Conservation (phyloP, 2,329 filamentous ascomycete genomes). For the Sporothrix brasiliensis region DNA sequence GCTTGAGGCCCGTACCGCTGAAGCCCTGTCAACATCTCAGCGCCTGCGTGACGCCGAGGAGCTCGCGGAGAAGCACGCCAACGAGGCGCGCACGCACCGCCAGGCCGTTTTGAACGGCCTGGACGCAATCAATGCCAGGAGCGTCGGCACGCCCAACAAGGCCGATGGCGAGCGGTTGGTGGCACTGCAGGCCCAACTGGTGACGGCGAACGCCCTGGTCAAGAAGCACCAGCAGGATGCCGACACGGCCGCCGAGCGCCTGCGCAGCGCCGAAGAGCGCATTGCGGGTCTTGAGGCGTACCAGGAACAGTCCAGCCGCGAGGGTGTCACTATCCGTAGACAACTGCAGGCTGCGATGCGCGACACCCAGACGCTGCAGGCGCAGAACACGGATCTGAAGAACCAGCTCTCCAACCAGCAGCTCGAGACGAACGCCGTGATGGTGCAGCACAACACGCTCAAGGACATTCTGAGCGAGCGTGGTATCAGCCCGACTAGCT, state of each 20-base stretch:
- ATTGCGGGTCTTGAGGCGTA: constrained; percentile 96
- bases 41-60: constrained; percentile 85
- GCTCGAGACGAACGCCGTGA: constrained; percentile 89
- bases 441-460: constrained; percentile 87
- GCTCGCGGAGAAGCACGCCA: constrained; percentile 80
- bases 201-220: constrained; percentile 75
- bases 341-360: constrained; percentile 84
- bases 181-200: constrained; percentile 78
- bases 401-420: constrained; percentile 82
- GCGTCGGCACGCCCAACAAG: constrained; percentile 48
- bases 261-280: constrained; percentile 90
- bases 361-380: constrained; percentile 79
- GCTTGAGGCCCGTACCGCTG: constrained; percentile 76
- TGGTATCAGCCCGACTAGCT: constrained; percentile 76
- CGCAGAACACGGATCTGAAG: constrained; percentile 79
- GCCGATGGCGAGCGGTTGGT: constrained; percentile 66
- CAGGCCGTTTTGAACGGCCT: constrained; percentile 80
- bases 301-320: constrained; percentile 93
- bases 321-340: constrained; percentile 84
- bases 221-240: constrained; percentile 89
- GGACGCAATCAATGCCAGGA: constrained; percentile 66
- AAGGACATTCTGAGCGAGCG: constrained; percentile 91
- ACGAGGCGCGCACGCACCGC: constrained; percentile 83
- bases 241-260: constrained; percentile 81
- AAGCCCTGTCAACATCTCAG: constrained; percentile 73